Percentiles rank a stretch among this genome's conserved stretches.
Evolutionary conservation across 371 early-diverging fungal genomes (phyloP).

Genomic region (Mucor indicus): DNA sequence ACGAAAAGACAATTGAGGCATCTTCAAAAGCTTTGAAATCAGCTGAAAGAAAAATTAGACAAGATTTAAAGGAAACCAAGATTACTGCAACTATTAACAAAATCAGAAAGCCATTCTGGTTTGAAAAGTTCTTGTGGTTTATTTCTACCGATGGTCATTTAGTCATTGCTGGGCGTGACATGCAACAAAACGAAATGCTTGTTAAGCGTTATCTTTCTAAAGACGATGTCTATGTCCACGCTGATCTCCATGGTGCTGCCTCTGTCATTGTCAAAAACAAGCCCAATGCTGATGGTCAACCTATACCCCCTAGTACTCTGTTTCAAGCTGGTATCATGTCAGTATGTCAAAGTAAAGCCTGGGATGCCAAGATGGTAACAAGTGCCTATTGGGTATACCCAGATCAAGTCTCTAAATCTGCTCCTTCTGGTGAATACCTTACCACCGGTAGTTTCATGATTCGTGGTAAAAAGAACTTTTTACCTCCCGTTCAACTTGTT

Average conservation of each 20-base stretch:
- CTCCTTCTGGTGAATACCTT: conserved; percentile 96
- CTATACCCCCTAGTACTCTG: conserved; percentile 87
- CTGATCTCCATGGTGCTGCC: conserved; percentile 95
- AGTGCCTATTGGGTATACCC: conserved; percentile 96
- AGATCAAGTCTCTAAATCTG: conserved; percentile 91
- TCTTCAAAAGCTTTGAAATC: conserved; percentile 83
- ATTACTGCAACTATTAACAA: conserved; percentile 76
- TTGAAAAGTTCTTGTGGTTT: conserved; percentile 99
- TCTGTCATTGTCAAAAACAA: conserved; percentile 92
- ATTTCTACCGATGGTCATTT: conserved; percentile 93
- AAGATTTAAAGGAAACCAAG: conserved; percentile 74
- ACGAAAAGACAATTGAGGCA: conserved; percentile 86
- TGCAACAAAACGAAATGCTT: conserved; percentile 97
- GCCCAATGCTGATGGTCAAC: conserved; percentile 55
- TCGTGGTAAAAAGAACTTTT: conserved; percentile 94
- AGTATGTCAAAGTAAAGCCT: conserved; percentile 94
- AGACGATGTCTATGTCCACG: conserved; percentile 95
- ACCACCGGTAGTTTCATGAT: conserved; percentile 97
- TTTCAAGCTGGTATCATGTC: conserved; percentile 97
- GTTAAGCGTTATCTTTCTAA: conserved; percentile 82
- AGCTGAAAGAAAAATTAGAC: conserved; percentile 85
- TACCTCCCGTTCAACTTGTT: conserved; percentile 93
- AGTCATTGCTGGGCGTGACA: conserved; percentile 96
- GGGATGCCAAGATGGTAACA: conserved; percentile 97
- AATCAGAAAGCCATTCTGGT: conserved; percentile 96